phyloP scores from a whole-genome alignment of 148 eudicot species.

The Vaccinium vitisidaea region DNA sequence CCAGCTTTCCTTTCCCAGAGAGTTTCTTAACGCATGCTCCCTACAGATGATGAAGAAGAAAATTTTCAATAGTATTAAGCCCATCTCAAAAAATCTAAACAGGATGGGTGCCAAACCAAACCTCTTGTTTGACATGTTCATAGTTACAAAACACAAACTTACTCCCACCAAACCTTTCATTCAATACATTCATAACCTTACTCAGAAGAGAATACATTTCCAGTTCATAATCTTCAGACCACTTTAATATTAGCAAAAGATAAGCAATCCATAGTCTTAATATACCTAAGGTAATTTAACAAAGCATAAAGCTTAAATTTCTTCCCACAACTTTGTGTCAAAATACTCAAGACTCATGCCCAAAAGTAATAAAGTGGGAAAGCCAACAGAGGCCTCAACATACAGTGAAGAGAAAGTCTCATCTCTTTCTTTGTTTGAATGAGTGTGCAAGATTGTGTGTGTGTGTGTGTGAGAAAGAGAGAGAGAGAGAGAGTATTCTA shows the following conservation, averaged over 20 bases:
- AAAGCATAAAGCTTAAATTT: not conserved
- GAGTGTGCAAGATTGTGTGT: not conserved
- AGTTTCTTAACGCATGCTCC: constrained; percentile 92
- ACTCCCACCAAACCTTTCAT: not conserved
- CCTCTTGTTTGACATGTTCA: not conserved
- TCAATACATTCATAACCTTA: not conserved
- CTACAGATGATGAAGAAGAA: constrained; percentile 36
- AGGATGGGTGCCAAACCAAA: not conserved
- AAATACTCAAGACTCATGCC: constrained; percentile 2
- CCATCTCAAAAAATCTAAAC: constrained; percentile 12
- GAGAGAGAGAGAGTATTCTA: constrained; percentile 13
- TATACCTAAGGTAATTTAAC: not conserved
- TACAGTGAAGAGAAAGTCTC: not conserved
- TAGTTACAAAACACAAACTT: constrained; percentile 1
- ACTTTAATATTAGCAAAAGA: not conserved
- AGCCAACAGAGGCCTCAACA: not conserved
- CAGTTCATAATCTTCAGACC: not conserved
- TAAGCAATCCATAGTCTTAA: not conserved
- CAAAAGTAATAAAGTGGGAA: not conserved
- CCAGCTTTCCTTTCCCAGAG: constrained; percentile 67
- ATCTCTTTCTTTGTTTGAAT: not conserved
- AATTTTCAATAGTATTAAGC: not conserved
- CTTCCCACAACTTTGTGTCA: not conserved
- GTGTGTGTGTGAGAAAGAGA: not conserved
- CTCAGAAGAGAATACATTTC: not conserved